These are phyloP conservation scores for Mycena olivaceomarginata DNA, from an alignment of 768 basidiomycete species.

Conservation along the genomic window DNA sequence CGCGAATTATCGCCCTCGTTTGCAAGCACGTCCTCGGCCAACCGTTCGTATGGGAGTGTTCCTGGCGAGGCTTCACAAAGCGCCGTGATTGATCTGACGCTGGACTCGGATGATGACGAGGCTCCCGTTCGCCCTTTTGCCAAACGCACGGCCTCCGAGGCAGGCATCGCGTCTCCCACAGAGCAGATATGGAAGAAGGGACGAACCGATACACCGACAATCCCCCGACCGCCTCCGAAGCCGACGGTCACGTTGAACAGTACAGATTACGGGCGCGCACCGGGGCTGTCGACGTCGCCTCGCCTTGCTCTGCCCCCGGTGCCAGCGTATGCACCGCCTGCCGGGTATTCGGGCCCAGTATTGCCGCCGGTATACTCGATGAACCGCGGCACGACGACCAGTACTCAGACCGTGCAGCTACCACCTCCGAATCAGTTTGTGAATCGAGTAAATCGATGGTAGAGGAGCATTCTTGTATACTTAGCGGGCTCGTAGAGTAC, in stretches of 20 bases:
- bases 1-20: slow-evolving; percentile 84
- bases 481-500: background rate
- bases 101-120: slow-evolving; percentile 87
- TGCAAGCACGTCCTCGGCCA: slow-evolving; percentile 62
- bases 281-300: slow-evolving; percentile 15
- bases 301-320: slow-evolving; percentile 14
- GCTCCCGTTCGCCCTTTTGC: slow-evolving; percentile 58
- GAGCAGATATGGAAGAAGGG: slow-evolving; percentile 87
- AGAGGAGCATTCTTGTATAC: slow-evolving; percentile 3
- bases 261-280: slow-evolving; percentile 20
- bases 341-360: slow-evolving; percentile 25
- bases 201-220: slow-evolving; percentile 54
- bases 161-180: slow-evolving; percentile 70
- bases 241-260: slow-evolving; percentile 33
- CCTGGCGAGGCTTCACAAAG: slow-evolving; percentile 55
- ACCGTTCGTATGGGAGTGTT: slow-evolving; percentile 53
- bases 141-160: slow-evolving; percentile 78
- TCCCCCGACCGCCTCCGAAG: slow-evolving; percentile 8
- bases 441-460: slow-evolving; percentile 38
- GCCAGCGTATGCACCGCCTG: slow-evolving; percentile 12
- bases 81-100: slow-evolving; percentile 89
- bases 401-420: slow-evolving; percentile 22
- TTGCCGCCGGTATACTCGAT: slow-evolving; percentile 32
- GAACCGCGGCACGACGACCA: slow-evolving; percentile 3
- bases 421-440: slow-evolving; percentile 29